Percentiles rank a stretch among this genome's conserved stretches.
Evolutionary conservation across 805 yeast genomes (phyloP).

Genomic region (Ogataea trehalophila): DNA sequence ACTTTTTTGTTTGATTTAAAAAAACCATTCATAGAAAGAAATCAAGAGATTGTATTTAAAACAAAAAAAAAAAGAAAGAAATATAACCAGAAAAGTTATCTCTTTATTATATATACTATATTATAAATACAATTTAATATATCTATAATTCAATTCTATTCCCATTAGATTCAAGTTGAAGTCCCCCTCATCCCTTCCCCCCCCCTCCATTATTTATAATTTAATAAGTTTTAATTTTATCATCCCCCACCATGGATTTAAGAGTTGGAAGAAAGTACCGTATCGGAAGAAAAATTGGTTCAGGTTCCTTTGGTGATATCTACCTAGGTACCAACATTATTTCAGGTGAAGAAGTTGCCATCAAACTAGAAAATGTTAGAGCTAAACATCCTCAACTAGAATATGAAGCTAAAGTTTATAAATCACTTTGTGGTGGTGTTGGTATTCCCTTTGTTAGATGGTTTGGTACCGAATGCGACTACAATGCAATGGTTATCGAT

Average conservation of each 20-base stretch:
- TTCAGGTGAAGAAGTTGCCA: slow-evolving; percentile 96
- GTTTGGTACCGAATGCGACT: slow-evolving; percentile 96
- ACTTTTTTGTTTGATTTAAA: too few species aligned
- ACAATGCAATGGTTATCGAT: slow-evolving; percentile 95
- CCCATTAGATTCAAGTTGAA: not conserved
- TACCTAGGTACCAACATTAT: slow-evolving; percentile 90
- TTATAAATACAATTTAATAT: too few species aligned
- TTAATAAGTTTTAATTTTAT: not conserved
- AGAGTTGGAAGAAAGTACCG: slow-evolving; percentile 93
- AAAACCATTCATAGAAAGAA: too few species aligned
- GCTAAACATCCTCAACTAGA: slow-evolving; percentile 97
- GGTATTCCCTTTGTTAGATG: slow-evolving; percentile 97
- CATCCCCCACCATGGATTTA: slow-evolving; percentile 43
- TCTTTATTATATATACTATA: too few species aligned
- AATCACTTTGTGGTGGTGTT: slow-evolving; percentile 91
- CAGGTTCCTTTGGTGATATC: slow-evolving; percentile 97
- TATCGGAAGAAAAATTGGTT: slow-evolving; percentile 91
- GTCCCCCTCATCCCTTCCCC: too few species aligned
- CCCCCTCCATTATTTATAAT: too few species aligned
- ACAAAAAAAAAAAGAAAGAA: too few species aligned
- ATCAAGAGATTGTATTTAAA: too few species aligned
- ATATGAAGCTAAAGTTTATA: slow-evolving; percentile 94
- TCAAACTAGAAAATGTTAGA: slow-evolving; percentile 81
- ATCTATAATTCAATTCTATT: too few species aligned
- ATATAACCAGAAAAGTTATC: too few species aligned